A percentile compares a stretch with the other conserved stretches of the same genome.
phyloP scores from a whole-genome alignment of 805 yeast species.

The Cyberlindnera lachancei region DNA sequence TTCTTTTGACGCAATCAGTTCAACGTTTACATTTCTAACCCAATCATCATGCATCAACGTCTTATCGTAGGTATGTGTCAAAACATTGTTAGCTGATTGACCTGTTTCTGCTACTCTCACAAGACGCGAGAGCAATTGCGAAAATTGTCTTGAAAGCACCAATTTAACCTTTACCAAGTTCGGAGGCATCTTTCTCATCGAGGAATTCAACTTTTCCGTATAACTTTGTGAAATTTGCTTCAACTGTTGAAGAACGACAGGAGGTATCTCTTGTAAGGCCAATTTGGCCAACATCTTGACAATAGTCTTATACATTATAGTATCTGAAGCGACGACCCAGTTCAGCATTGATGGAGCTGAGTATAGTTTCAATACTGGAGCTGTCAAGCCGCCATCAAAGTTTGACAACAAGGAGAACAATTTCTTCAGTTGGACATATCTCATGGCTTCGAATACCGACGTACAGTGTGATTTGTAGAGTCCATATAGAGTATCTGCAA shows the following conservation, averaged over 20 bases:
- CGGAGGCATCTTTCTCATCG: slow-evolving; percentile 41
- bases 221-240: slow-evolving; percentile 44
- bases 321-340: slow-evolving; percentile 69
- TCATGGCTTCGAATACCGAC: slow-evolving; percentile 53
- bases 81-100: slow-evolving; percentile 38
- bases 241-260: slow-evolving; percentile 45
- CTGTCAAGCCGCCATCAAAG: slow-evolving; percentile 50
- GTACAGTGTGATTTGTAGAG: slow-evolving; percentile 60
- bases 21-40: slow-evolving; percentile 40
- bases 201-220: slow-evolving; percentile 34
- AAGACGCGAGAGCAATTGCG: slow-evolving; percentile 45
- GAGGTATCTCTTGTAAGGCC: slow-evolving; percentile 51
- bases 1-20: slow-evolving; percentile 39
- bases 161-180: slow-evolving; percentile 45
- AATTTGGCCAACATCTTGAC: slow-evolving; percentile 56
- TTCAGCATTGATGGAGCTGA: slow-evolving; percentile 37
- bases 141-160: slow-evolving; percentile 45
- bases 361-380: slow-evolving; percentile 55
- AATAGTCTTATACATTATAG: slow-evolving; percentile 46
- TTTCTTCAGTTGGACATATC: slow-evolving; percentile 60
- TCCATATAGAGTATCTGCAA: slow-evolving; percentile 53
- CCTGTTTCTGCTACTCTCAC: slow-evolving; percentile 48
- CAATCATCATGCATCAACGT: slow-evolving; percentile 52
- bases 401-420: slow-evolving; percentile 45
- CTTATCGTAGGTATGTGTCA: slow-evolving; percentile 35